Conservation (phyloP, 441 rosid species). For the Breynia disticha region DNA sequence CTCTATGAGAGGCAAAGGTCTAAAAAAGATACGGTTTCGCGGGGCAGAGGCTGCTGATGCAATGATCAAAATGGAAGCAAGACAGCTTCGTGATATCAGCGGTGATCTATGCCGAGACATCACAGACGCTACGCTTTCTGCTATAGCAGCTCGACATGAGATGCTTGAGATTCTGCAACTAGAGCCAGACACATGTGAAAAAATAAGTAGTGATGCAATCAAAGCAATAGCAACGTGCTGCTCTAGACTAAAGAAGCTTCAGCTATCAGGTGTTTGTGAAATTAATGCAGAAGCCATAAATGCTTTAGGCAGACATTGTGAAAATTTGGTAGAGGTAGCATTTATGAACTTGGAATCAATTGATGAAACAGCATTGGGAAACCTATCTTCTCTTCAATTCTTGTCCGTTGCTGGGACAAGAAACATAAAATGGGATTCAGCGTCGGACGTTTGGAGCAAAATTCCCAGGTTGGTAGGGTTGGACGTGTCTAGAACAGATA, state of each 20-base stretch:
- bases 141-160: slow-evolving; percentile 39
- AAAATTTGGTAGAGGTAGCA: slow-evolving; percentile 30
- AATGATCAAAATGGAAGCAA: slow-evolving; percentile 30
- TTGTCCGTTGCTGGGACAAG: slow-evolving; percentile 40
- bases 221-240: slow-evolving; percentile 40
- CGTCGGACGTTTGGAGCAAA: slow-evolving; percentile 28
- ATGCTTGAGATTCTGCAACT: slow-evolving; percentile 38
- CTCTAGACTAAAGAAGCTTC: slow-evolving; percentile 31
- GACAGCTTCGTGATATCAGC: slow-evolving; percentile 29
- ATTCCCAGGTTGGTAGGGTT: slow-evolving; percentile 34
- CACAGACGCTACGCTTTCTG: slow-evolving; percentile 38
- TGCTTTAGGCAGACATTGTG: slow-evolving; percentile 33
- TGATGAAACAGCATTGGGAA: slow-evolving; percentile 38
- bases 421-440: slow-evolving; percentile 37
- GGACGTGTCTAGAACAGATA: slow-evolving; percentile 46
- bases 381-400: slow-evolving; percentile 28
- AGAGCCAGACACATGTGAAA: slow-evolving; percentile 36
- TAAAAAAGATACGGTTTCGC: slow-evolving; percentile 30
- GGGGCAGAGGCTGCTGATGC: slow-evolving; percentile 42
- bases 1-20: slow-evolving; percentile 26
- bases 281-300: slow-evolving; percentile 38
- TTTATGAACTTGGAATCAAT: slow-evolving; percentile 30
- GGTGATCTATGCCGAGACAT: slow-evolving; percentile 37
- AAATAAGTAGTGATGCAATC: slow-evolving; percentile 39
- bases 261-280: slow-evolving; percentile 39